Evolutionary conservation across 2,329 filamentous ascomycete species (phyloP), one percentile per base, ranked within the genome.

Genomic region (Aspergillus neotritici): DNA sequence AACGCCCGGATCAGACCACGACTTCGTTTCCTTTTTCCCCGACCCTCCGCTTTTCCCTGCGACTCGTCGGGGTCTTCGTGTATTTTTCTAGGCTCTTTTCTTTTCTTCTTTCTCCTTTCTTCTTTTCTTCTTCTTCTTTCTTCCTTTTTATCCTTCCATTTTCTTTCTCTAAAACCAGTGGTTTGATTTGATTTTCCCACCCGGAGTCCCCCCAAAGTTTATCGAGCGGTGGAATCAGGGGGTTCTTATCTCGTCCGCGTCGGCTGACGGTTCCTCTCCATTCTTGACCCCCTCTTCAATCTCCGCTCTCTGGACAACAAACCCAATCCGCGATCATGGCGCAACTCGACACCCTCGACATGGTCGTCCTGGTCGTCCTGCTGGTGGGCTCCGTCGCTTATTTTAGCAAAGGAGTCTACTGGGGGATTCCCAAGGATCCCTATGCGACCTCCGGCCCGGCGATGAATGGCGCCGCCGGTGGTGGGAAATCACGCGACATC

Each of bases 381-480:
- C 78, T 97, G 43, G 67, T 94, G 46, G 93, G 88, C 54, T 96
- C 89, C 37, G 66, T 90, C 48, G 93, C 91, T 63, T 98, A 97
- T 73, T 94, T 98, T 72, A 97, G 93, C 55, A 98, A 98, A 67
- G 93, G 93, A 61, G 93, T 84, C 53, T 83, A 93, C 68, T 98
- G 62, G 62, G 90, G 80, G 21, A 78, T 94, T 40, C 78, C 79
- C 53, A 93, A 93, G 64, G 89, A 96, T 65, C 87, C 91, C 16
- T 95, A 95, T 68, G 86, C 87, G 54, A 80, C 76, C 59, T 81
- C 85, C 40, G 80, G 88, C 58, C 48, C 55, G 15, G 49, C 57
- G 5, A 76, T 83, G 57, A 82, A 80, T 64, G 79, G 80, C 62
- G 80, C 78, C 53, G 76, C 77, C 52, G 94, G 87, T 72, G 77